Percentiles rank a stretch among this genome's conserved stretches.
Evolutionary conservation across 352 stramenopile species (phyloP).

Genomic region (Globisporangium okanoganense): DNA sequence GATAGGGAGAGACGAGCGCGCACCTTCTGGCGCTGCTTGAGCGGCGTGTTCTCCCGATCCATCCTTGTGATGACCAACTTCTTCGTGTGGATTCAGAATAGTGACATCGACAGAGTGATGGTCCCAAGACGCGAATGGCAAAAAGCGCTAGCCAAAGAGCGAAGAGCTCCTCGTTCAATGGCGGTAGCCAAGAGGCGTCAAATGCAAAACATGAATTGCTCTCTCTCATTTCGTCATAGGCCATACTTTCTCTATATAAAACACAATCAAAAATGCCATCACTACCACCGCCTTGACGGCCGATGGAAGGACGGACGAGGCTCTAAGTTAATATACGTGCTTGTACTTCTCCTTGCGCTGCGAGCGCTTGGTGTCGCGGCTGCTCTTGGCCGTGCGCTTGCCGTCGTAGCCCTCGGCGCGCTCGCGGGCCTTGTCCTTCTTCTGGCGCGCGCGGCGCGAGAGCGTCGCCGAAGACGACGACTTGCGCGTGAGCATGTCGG

Average conservation of each 20-base stretch:
- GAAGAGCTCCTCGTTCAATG: background rate
- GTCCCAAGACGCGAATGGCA: background rate
- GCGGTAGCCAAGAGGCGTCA: background rate
- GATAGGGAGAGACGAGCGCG: background rate
- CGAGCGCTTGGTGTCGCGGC: conserved; percentile 33
- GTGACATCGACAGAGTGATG: background rate
- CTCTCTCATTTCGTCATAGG: background rate
- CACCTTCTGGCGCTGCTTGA: conserved; percentile 78
- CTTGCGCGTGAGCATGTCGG: conserved; percentile 22
- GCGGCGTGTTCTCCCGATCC: conserved; percentile 69
- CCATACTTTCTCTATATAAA: background rate
- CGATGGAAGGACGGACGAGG: background rate
- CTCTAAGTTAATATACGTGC: conserved; percentile 32
- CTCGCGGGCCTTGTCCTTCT: conserved; percentile 33
- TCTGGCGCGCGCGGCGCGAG: conserved; percentile 43
- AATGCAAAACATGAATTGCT: background rate
- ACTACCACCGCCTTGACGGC: background rate
- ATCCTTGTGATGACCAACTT: conserved; percentile 25
- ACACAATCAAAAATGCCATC: background rate
- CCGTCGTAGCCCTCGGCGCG: conserved; percentile 26
- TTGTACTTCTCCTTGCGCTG: conserved; percentile 66
- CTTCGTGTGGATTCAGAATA: background rate
- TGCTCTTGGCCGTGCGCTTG: conserved; percentile 22
- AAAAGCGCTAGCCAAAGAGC: background rate
- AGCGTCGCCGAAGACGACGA: conserved; percentile 18